Percentiles rank a stretch among this genome's conserved stretches.
Evolutionary conservation across 495 filamentous ascomycete species (phyloP).

Genomic region (Hyphodiscus hymeniophilus): DNA sequence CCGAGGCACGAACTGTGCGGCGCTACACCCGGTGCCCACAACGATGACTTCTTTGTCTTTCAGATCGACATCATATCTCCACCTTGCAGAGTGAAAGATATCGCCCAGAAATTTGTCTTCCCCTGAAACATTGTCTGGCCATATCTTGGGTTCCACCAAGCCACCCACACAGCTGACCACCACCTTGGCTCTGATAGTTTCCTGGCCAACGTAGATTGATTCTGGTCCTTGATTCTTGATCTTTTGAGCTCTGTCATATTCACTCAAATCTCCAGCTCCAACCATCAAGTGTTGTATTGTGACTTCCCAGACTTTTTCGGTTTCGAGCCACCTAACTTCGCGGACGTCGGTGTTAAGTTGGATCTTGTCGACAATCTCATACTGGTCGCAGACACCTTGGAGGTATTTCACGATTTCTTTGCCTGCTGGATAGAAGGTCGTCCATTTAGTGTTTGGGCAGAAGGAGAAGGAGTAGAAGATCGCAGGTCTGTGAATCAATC

Average conservation of each 20-base stretch:
- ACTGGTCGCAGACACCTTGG: conserved; percentile 33
- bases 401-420: conserved; percentile 40
- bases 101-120: conserved; percentile 34
- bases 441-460: conserved; percentile 37
- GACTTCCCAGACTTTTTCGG: conserved; percentile 35
- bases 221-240: conserved; percentile 19
- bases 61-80: conserved; percentile 41
- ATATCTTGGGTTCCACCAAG: conserved; percentile 35
- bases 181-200: conserved; percentile 44
- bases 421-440: conserved; percentile 31
- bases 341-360: conserved; percentile 33
- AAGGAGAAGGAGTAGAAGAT: conserved; percentile 46
- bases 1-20: conserved; percentile 36
- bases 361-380: conserved; percentile 35
- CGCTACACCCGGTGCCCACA: conserved; percentile 40
- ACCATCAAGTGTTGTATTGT: conserved; percentile 29
- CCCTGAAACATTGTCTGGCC: conserved; percentile 31
- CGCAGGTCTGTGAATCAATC: conserved; percentile 6
- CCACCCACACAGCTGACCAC: conserved; percentile 48
- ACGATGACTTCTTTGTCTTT: conserved; percentile 44
- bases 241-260: conserved; percentile 20
- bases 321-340: conserved; percentile 34
- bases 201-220: conserved; percentile 30
- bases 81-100: conserved; percentile 47
- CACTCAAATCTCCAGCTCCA: conserved; percentile 16